Percentiles rank a stretch among this genome's conserved stretches.
Evolutionary conservation across 2,329 filamentous ascomycete species (phyloP).

Genomic region (Diaporthe citriasiana): DNA sequence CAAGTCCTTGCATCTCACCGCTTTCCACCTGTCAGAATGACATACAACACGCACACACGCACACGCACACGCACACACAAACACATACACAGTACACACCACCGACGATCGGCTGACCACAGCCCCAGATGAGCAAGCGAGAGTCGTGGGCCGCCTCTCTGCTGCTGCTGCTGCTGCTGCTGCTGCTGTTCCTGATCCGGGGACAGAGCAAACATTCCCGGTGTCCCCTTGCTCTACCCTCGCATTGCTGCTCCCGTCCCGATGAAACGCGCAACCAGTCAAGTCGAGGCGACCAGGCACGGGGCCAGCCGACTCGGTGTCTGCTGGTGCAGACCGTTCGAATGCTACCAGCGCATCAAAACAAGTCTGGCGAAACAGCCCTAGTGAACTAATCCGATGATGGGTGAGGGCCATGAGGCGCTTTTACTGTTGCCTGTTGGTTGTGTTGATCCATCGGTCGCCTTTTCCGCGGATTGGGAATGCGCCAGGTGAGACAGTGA

Average conservation of each 20-base stretch:
- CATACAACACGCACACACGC: neutral
- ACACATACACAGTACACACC: neutral
- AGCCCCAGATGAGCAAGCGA: neutral
- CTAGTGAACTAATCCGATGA: conserved; percentile 28
- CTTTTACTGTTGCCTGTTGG: conserved; percentile 25
- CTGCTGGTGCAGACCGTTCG: conserved; percentile 22
- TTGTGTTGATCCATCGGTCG: neutral
- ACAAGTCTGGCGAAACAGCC: conserved; percentile 4
- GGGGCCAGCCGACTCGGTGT: conserved; percentile 29
- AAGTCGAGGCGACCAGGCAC: conserved; percentile 18
- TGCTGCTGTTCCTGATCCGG: conserved; percentile 1
- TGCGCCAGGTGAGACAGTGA: conserved; percentile 11
- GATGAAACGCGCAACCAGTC: conserved; percentile 34
- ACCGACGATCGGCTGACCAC: conserved; percentile 20
- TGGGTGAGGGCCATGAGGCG: neutral
- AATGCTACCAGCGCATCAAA: neutral
- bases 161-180: too few species aligned
- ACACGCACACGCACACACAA: too few species aligned
- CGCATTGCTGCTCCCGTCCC: conserved; percentile 19
- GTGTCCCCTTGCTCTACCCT: neutral
- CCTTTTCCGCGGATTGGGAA: neutral
- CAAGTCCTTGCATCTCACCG: conserved; percentile 26
- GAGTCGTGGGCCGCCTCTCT: neutral
- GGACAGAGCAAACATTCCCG: neutral
- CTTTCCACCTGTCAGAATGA: conserved; percentile 4